Evolutionary conservation across 2,329 filamentous ascomycete genomes (phyloP).

Genomic region (Mariannaea elegans): DNA sequence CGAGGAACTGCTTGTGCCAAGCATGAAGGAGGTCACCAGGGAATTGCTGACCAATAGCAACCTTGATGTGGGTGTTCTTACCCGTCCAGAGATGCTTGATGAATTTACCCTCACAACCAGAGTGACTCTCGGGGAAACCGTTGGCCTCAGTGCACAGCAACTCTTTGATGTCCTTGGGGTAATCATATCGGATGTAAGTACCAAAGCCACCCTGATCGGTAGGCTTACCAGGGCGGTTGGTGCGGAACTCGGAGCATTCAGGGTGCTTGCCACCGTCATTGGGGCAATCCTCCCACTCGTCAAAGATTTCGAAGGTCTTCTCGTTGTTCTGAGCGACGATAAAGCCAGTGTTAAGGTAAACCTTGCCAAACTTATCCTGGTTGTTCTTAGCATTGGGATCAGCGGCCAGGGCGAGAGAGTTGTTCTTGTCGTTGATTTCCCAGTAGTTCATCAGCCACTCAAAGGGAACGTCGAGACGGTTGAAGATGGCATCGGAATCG

Average conservation of each 20-base stretch:
- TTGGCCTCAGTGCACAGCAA: slow-evolving; percentile 55
- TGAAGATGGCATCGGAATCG: slow-evolving; percentile 56
- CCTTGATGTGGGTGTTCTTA: slow-evolving; percentile 51
- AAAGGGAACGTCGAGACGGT: slow-evolving; percentile 53
- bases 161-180: slow-evolving; percentile 50
- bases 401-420: slow-evolving; percentile 53
- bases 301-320: slow-evolving; percentile 57
- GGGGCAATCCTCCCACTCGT: slow-evolving; percentile 57
- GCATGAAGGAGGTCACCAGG: slow-evolving; percentile 47
- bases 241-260: slow-evolving; percentile 50
- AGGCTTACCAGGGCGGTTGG: slow-evolving; percentile 47
- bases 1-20: slow-evolving; percentile 48
- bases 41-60: slow-evolving; percentile 49
- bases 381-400: slow-evolving; percentile 51
- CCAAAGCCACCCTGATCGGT: slow-evolving; percentile 57
- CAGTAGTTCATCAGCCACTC: slow-evolving; percentile 60
- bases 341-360: slow-evolving; percentile 62
- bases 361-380: slow-evolving; percentile 50
- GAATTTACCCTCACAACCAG: slow-evolving; percentile 51
- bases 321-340: slow-evolving; percentile 62
- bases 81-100: slow-evolving; percentile 56
- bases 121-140: slow-evolving; percentile 50
- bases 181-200: slow-evolving; percentile 54
- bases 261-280: slow-evolving; percentile 50
- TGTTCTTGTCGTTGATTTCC: slow-evolving; percentile 49